phyloP scores from a whole-genome alignment of 163 green algal genomes.

The Volvox carteri region DNA sequence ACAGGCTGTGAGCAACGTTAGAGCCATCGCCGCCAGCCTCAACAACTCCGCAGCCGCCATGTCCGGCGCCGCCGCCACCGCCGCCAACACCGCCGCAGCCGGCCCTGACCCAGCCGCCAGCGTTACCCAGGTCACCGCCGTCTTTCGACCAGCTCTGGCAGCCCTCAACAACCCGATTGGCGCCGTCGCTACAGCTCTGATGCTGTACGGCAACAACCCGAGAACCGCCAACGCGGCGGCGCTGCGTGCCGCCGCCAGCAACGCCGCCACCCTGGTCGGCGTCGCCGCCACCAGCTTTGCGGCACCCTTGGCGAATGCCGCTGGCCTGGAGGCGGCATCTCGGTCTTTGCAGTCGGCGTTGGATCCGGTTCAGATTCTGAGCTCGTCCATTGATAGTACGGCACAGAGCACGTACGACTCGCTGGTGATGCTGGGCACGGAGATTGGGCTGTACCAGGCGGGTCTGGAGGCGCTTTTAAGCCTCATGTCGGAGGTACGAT shows the following conservation, averaged over 20 bases:
- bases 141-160: not conserved
- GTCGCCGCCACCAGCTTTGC: not conserved
- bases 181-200: not conserved
- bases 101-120: conserved; percentile 3
- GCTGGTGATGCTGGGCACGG: not conserved
- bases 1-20: not conserved
- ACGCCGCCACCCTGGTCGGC: not conserved
- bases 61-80: not conserved
- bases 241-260: not conserved
- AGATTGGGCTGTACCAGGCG: not conserved
- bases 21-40: not conserved
- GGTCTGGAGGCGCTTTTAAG: not conserved
- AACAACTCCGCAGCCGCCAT: not conserved
- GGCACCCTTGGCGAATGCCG: not conserved
- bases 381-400: not conserved
- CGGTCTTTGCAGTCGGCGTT: not conserved
- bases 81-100: not conserved
- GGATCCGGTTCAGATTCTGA: not conserved
- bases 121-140: not conserved
- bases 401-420: not conserved
- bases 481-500: not conserved
- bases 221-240: not conserved
- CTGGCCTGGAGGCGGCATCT: not conserved
- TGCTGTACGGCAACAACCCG: not conserved
- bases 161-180: not conserved